Base-by-base conservation (phyloP, 2,329 filamentous ascomycete species). In the Paramyrothecium sp. region DNA sequence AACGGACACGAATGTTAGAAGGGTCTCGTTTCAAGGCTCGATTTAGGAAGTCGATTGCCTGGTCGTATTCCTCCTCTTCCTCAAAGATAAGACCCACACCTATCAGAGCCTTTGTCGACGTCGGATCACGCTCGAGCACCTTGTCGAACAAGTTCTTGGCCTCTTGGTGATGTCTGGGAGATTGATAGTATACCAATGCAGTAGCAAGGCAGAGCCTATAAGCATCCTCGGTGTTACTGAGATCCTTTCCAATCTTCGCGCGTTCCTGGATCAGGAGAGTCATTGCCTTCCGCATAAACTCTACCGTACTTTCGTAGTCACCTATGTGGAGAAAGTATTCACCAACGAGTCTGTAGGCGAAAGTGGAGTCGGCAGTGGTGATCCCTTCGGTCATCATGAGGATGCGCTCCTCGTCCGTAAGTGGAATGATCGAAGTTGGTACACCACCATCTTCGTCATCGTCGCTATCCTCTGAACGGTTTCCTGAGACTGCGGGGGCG, bases 61-160 rank as follows among this genome's bases (percentile, higher is more conserved):
- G 83, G 51, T 84, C 80, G 66, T 91, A 97, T 61, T 98, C 90
- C 66, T 97, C 89, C 62, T 97, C 92, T 65, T 98, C 95, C 72
- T 97, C 92, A 51, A 93, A 89, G 46, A 99, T 94, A 22, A 98
- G 75, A 1, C 95, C 96, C 34, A 97, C 86, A 1, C 95, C 95
- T 50, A 98, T 90, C 60, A 99, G 78, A 2, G 93, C 93, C 30
- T 87, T 78, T 1, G 92, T 96, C 1, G 90, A 93, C 3, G 84
- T 85, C 2, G 87, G 82, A 56, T 96, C 92, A 23, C 89, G 85
- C 51, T 85, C 79, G 1, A 99, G 80, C 5, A 98, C 90, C 30
- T 84, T 84, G 64, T 97, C 88, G 64, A 99, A 98, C 0, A 97
- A 80, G n/a, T 75, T 74, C 69, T 91, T 94, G 2, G 95, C 93